A percentile compares a stretch with the other conserved stretches of the same genome.
These are phyloP conservation scores for Nakazawaea peltata DNA, from an alignment of 805 yeast genomes.

Conservation along the genomic window DNA sequence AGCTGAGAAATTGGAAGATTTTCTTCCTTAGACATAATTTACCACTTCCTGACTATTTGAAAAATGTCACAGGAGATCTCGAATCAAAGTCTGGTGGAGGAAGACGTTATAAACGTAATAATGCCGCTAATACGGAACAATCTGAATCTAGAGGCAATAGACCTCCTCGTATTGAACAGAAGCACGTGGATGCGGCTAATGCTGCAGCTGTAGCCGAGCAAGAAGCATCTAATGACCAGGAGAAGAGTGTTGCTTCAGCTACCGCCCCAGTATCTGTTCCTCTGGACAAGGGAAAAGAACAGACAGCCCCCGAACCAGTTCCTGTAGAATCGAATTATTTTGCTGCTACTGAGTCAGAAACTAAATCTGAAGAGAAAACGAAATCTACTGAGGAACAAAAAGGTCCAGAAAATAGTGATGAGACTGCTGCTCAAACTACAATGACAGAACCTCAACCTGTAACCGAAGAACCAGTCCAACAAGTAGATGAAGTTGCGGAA, in stretches of 20 bases:
- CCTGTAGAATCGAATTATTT: background rate
- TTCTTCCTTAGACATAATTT: slow-evolving; percentile 67
- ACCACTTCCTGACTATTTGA: slow-evolving; percentile 73
- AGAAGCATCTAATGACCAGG: background rate
- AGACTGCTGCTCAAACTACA: background rate
- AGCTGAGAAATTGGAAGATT: slow-evolving; percentile 94
- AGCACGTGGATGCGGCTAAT: slow-evolving; percentile 8
- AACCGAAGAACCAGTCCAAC: background rate
- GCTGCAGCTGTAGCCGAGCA: slow-evolving; percentile 1
- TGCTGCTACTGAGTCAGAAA: background rate
- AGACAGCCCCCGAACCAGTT: background rate
- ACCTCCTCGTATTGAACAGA: slow-evolving; percentile 9
- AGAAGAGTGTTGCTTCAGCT: background rate
- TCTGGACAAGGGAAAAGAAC: background rate
- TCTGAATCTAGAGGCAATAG: slow-evolving; percentile 1
- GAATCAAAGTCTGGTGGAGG: slow-evolving; percentile 22
- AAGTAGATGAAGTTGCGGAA: slow-evolving; percentile 5
- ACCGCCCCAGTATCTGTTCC: background rate
- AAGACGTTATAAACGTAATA: background rate
- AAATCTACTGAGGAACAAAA: background rate
- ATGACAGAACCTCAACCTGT: background rate
- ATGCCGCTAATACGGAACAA: background rate
- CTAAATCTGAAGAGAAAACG: background rate
- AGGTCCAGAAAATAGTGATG: background rate
- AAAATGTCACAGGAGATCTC: slow-evolving; percentile 81